Conservation (phyloP, 2,329 filamentous ascomycete genomes). For the Exophiala xenobiotica region DNA sequence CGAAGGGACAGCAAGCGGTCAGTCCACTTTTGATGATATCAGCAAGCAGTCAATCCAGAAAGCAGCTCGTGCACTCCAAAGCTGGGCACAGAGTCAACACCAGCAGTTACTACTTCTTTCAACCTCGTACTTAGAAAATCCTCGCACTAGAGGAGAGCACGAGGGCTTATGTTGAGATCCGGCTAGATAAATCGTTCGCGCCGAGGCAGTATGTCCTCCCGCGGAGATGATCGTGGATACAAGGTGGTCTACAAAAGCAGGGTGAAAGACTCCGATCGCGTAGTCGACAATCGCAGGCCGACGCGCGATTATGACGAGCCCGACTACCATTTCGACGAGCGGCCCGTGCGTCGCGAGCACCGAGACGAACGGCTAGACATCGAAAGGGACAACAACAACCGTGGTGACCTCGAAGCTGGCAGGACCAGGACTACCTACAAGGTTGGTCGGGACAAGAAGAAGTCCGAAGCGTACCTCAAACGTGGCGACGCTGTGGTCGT, state of each 20-base stretch:
- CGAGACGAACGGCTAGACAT: constrained; percentile 18
- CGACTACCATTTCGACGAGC: too few relatives aligned
- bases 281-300: constrained; percentile 5
- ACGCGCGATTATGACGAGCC: constrained; percentile 18
- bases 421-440: constrained; percentile 23
- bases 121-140: too few relatives aligned
- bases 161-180: too few relatives aligned
- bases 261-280: constrained; percentile 6
- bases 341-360: constrained; percentile 10
- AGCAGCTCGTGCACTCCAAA: too few relatives aligned
- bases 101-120: too few relatives aligned
- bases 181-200: neutral
- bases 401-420: neutral
- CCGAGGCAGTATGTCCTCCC: constrained; percentile 15
- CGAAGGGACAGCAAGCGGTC: too few relatives aligned
- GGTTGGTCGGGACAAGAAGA: constrained; percentile 19
- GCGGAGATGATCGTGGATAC: constrained; percentile 23
- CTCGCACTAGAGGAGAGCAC: too few relatives aligned
- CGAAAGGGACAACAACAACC: constrained; percentile 10
- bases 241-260: constrained; percentile 26
- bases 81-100: too few relatives aligned
- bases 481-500: constrained; percentile 18
- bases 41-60: too few relatives aligned
- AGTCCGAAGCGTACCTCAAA: constrained; percentile 24
- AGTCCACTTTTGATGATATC: too few relatives aligned